Evolutionary conservation across 2,329 filamentous ascomycete species (phyloP), one percentile per base, ranked within the genome.

Genomic region (Eurotiales sp.): DNA sequence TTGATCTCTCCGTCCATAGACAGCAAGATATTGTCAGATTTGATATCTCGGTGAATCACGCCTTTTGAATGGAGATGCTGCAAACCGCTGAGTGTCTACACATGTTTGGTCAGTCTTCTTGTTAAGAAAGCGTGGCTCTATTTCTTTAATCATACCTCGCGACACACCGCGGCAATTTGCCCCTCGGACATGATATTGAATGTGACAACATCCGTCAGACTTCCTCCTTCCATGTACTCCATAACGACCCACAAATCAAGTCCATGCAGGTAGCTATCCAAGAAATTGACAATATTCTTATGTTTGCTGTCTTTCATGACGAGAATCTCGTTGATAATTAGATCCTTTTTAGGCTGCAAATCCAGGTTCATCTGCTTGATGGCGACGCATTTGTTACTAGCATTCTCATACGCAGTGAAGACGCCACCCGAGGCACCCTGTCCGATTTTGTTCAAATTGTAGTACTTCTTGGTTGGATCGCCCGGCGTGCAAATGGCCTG

Each of bases 351-450:
- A 2, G 93, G 93, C 64, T 99, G 93, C 72, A 97, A 88, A 70
- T 97, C 93, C 51, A 99, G 76, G 60, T 97, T 97, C 93, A 99
- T 99, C 76, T 99, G 93, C 76, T 99, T 99, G 73, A 99, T 97
- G 37, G 93, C 93, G 32, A 99, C 93, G 59, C 95, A 84, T 56
- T 87, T 84, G 71, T 95, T 95, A 34, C 84, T 87, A 51, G 83
- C 86, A 58, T 84, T 80, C 69, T 96, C 89, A 66, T 92, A 89
- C 3, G 92, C 93, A 0, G 90, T 96, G 65, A 85, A 99, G 1
- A 99, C 93, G 55, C 93, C 93, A 60, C 93, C 93, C 8, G 92
- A 97, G 32, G 93, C 93, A 69, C 93, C 93, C 71, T 99, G 93
- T 0, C 93, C 93, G 66, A 99, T 97, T 75, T 97, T 97, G 66